These are phyloP conservation scores for Phaffia rhodozyma DNA, from an alignment of 1,284 basidiomycete species.

Conservation along the genomic window DNA sequence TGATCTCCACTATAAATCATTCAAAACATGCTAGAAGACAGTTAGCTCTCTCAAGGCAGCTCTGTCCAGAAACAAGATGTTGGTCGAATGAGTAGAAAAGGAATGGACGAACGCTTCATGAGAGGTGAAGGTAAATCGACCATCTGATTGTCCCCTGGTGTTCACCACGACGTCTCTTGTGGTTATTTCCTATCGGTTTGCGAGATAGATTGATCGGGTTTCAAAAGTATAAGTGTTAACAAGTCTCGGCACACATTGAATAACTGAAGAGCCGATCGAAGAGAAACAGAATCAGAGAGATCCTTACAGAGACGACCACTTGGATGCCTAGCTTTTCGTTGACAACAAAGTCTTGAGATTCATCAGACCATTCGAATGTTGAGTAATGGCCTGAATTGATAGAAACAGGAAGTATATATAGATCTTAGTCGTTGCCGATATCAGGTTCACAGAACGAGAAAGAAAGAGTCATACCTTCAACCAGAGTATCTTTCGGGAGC, in stretches of 20 bases:
- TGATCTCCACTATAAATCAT: slow-evolving; percentile 57
- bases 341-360: slow-evolving; percentile 52
- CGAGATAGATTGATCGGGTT: too few relatives aligned
- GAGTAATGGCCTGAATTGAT: slow-evolving; percentile 64
- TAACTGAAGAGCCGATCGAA: background rate
- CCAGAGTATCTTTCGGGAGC: slow-evolving; percentile 88
- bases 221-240: background rate
- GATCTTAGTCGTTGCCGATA: background rate
- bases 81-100: background rate
- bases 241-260: background rate
- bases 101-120: slow-evolving; percentile 54
- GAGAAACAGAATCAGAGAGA: background rate
- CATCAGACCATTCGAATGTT: slow-evolving; percentile 80
- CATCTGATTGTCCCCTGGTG: slow-evolving; percentile 75
- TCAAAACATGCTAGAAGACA: too few relatives aligned
- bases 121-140: slow-evolving; percentile 93
- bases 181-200: slow-evolving; percentile 53
- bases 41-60: background rate
- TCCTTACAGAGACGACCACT: slow-evolving; percentile 72
- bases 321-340: slow-evolving; percentile 75
- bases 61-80: background rate
- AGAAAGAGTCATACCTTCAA: slow-evolving; percentile 56
- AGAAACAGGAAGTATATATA: background rate
- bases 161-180: slow-evolving; percentile 65
- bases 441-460: background rate